Conservation (phyloP, 2,329 filamentous ascomycete genomes). For the Aspergillus sp. region DNA sequence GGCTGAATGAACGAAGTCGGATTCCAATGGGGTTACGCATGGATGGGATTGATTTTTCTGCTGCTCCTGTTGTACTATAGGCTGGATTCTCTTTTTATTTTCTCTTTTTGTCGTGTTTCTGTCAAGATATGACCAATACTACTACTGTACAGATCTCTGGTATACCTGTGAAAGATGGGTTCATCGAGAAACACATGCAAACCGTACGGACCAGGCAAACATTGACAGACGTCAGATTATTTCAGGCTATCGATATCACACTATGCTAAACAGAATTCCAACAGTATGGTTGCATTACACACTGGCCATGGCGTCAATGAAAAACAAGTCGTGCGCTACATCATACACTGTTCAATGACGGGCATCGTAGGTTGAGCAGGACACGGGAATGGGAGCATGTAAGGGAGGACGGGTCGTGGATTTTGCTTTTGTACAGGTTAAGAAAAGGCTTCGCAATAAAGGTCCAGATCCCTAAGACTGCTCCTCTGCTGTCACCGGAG, state of each 20-base stretch:
- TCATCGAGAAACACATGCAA: neutral
- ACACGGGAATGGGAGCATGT: neutral
- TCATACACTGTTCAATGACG: constrained; percentile 9
- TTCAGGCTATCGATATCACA: constrained; percentile 3
- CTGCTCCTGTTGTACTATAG: constrained; percentile 16
- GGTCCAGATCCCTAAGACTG: constrained; percentile 11
- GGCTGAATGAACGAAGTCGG: neutral
- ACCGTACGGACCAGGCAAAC: neutral
- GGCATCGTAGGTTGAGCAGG: neutral
- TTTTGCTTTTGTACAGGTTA: constrained; percentile 16
- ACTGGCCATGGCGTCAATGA: constrained; percentile 9
- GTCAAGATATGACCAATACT: neutral
- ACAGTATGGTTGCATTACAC: constrained; percentile 11
- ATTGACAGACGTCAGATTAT: neutral
- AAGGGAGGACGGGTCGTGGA: constrained; percentile 4
- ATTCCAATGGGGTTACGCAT: neutral
- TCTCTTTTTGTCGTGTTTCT: neutral
- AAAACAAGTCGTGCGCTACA: constrained; percentile 13
- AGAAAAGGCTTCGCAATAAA: neutral
- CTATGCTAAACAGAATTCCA: constrained; percentile 8
- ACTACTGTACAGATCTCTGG: neutral
- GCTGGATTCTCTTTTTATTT: neutral
- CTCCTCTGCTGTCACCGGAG: constrained; percentile 17
- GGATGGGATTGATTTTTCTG: constrained; percentile 3
- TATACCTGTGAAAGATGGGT: neutral